A percentile compares a stretch with the other conserved stretches of the same genome.
Conservation (phyloP, 2,329 filamentous ascomycete species). For the Coccinonectria pachysandricola region DNA sequence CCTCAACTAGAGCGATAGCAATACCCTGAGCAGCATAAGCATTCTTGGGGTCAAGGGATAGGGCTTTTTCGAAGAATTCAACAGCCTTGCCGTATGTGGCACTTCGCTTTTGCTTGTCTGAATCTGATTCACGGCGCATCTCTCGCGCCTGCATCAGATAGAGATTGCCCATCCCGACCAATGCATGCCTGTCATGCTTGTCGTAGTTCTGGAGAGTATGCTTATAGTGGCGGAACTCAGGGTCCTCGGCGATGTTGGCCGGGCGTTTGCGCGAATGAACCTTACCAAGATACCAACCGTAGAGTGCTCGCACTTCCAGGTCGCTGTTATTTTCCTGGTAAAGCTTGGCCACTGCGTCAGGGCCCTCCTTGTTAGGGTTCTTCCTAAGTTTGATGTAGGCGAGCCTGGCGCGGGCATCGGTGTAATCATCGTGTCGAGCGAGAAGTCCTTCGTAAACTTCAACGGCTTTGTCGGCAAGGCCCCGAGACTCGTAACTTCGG, state of each 20-base stretch:
- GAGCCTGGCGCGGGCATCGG: conserved; percentile 77
- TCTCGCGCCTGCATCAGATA: conserved; percentile 80
- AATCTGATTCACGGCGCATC: conserved; percentile 83
- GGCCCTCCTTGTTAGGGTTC: conserved; percentile 74
- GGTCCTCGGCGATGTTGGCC: conserved; percentile 74
- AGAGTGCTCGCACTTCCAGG: conserved; percentile 82
- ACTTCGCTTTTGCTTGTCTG: conserved; percentile 82
- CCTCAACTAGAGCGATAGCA: conserved; percentile 86
- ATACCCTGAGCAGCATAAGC: conserved; percentile 94
- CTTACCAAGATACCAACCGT: conserved; percentile 91
- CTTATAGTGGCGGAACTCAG: conserved; percentile 90
- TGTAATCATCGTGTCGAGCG: conserved; percentile 80
- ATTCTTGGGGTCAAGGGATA: conserved; percentile 90
- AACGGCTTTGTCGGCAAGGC: conserved; percentile 70
- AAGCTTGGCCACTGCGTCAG: conserved; percentile 73
- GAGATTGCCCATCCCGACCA: conserved; percentile 95
- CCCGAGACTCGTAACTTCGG: conserved; percentile 80
- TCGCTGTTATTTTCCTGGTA: conserved; percentile 78
- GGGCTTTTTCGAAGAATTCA: conserved; percentile 96
- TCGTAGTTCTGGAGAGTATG: conserved; percentile 89
- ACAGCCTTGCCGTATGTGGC: conserved; percentile 84
- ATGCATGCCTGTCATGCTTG: conserved; percentile 94
- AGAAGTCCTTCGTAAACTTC: conserved; percentile 82
- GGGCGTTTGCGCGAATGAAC: conserved; percentile 68
- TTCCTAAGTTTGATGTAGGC: conserved; percentile 82